phyloP scores from a whole-genome alignment of 2,329 filamentous ascomycete species.

The Exophiala sideris region DNA sequence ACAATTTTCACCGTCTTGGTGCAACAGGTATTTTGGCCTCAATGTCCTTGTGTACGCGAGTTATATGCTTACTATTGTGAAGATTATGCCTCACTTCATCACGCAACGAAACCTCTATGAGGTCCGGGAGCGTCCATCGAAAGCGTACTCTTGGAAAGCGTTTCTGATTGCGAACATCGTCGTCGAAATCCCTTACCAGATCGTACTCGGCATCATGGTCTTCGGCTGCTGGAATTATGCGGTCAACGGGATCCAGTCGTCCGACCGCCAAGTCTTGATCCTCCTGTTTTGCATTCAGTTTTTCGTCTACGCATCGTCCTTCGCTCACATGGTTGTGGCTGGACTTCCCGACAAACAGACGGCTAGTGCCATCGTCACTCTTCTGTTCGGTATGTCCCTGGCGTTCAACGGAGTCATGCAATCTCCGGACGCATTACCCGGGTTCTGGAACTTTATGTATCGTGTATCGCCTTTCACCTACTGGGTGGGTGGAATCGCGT shows the following conservation, averaged over 20 bases:
- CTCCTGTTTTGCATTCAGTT: constrained; percentile 67
- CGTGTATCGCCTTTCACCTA: constrained; percentile 74
- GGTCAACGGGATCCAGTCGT: constrained; percentile 58
- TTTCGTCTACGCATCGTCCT: constrained; percentile 69
- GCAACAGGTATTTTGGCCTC: constrained; percentile 40
- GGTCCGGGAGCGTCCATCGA: constrained; percentile 59
- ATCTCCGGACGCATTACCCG: constrained; percentile 55
- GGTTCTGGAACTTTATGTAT: constrained; percentile 80
- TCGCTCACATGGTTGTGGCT: constrained; percentile 76
- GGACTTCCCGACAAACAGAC: constrained; percentile 65
- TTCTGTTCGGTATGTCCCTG: constrained; percentile 64
- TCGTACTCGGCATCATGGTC: constrained; percentile 62
- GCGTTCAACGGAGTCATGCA: constrained; percentile 53
- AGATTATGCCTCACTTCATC: constrained; percentile 53
- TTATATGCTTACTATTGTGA: no score
- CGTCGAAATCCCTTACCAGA: constrained; percentile 67
- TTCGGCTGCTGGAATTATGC: constrained; percentile 72
- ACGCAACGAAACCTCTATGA: constrained; percentile 58
- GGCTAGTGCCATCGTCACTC: constrained; percentile 70
- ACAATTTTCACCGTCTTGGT: constrained; percentile 22
- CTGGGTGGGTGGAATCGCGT: constrained; percentile 62
- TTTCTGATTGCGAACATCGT: constrained; percentile 69
- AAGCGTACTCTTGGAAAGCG: constrained; percentile 69
- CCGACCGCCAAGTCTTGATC: constrained; percentile 32
- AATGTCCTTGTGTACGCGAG: no score